Evolutionary conservation across 2,329 filamentous ascomycete genomes (phyloP).

Genomic region (Sporothrix brunneoviolacea): DNA sequence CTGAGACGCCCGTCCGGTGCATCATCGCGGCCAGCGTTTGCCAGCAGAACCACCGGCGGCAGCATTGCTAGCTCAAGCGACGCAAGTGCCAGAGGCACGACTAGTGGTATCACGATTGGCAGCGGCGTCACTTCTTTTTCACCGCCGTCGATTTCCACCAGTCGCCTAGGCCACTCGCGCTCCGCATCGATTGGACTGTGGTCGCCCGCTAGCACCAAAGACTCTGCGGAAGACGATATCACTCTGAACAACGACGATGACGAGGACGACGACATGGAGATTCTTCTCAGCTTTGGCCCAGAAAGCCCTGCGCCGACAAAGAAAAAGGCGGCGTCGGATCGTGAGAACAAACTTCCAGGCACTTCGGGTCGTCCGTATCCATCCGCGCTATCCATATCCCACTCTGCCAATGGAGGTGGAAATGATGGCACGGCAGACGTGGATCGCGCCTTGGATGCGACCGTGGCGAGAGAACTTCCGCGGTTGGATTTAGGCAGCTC

Average conservation of each 20-base stretch:
- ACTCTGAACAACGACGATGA: conserved; percentile 27
- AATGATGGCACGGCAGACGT: neutral
- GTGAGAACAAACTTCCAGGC: neutral
- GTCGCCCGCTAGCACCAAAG: conserved; percentile 31
- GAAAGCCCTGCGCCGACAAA: conserved; percentile 8
- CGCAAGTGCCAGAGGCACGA: conserved; percentile 12
- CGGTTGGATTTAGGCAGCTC: neutral
- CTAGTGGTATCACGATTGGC: conserved; percentile 5
- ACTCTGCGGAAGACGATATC: conserved; percentile 31
- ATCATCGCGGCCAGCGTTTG: conserved; percentile 1
- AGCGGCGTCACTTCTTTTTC: conserved; percentile 28
- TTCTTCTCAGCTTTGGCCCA: conserved; percentile 18
- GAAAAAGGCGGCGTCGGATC: conserved; percentile 9
- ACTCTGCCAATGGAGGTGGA: conserved; percentile 5
- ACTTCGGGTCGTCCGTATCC: neutral
- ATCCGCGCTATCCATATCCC: conserved; percentile 8
- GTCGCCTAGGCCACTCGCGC: conserved; percentile 26
- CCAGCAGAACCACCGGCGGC: neutral
- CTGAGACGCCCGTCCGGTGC: conserved; percentile 14
- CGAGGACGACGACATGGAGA: conserved; percentile 36
- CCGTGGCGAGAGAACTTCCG: neutral
- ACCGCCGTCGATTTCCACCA: conserved; percentile 4
- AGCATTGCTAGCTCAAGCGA: conserved; percentile 13
- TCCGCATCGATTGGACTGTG: conserved; percentile 42
- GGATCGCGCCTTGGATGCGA: neutral